phyloP scores from a whole-genome alignment of 148 eudicot genomes.

The Drosera capensis region DNA sequence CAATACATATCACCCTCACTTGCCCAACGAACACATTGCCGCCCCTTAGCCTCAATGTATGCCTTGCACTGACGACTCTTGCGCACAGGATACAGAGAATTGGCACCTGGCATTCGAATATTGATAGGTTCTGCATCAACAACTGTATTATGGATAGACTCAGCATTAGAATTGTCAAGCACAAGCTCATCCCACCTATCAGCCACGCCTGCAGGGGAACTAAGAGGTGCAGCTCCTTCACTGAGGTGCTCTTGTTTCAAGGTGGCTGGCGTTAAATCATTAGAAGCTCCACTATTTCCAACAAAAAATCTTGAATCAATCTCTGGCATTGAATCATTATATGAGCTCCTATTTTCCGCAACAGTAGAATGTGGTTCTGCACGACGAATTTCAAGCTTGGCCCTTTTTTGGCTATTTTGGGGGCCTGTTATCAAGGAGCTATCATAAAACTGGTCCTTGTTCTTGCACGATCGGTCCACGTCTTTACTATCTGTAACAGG shows the following conservation, averaged over 20 bases:
- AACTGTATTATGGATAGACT: slow-evolving; percentile 19
- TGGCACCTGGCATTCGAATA: slow-evolving; percentile 18
- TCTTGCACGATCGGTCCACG: slow-evolving; percentile 17
- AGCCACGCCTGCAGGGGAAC: slow-evolving; percentile 10
- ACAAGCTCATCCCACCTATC: slow-evolving; percentile 42
- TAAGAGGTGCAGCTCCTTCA: slow-evolving; percentile 12
- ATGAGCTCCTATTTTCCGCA: slow-evolving; percentile 23
- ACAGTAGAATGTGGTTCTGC: slow-evolving; percentile 54
- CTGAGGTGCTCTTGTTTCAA: slow-evolving; percentile 10
- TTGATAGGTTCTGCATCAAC: slow-evolving; percentile 12
- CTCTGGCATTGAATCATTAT: slow-evolving; percentile 22
- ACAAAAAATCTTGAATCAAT: slow-evolving; percentile 43
- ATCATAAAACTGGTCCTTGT: slow-evolving; percentile 16
- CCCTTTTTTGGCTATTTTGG: slow-evolving; percentile 64
- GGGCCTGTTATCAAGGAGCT: slow-evolving; percentile 23
- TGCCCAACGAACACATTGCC: slow-evolving; percentile 94
- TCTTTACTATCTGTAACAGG: slow-evolving; percentile 21
- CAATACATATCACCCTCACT: slow-evolving; percentile 87
- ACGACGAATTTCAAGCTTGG: slow-evolving; percentile 96
- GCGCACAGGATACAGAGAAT: slow-evolving; percentile 17
- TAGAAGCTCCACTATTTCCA: slow-evolving; percentile 14
- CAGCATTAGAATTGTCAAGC: slow-evolving; percentile 27
- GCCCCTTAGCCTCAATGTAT: slow-evolving; percentile 80
- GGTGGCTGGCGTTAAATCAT: slow-evolving; percentile 12
- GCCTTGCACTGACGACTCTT: slow-evolving; percentile 66